Evolutionary conservation across 768 basidiomycete species (phyloP).

Genomic region (Termitomyces sp.): DNA sequence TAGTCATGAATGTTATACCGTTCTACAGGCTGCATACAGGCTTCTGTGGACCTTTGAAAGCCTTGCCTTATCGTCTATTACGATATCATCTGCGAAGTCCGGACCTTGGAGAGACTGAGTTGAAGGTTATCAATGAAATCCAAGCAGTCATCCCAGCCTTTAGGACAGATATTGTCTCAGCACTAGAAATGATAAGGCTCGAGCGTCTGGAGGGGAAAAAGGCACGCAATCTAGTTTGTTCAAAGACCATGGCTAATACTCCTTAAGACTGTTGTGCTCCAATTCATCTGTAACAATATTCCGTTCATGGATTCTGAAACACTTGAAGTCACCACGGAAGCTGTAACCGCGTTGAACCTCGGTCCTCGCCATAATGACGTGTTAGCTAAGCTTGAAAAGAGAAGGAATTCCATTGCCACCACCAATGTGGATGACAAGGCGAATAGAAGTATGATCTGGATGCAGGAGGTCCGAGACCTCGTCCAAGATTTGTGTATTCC

Average conservation of each 20-base stretch:
- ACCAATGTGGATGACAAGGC: neutral
- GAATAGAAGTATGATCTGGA: slow-evolving; percentile 22
- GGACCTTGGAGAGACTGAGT: slow-evolving; percentile 32
- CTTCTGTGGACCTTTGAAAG: slow-evolving; percentile 26
- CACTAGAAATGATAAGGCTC: slow-evolving; percentile 32
- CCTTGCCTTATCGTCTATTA: slow-evolving; percentile 33
- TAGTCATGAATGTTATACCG: slow-evolving; percentile 28
- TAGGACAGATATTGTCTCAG: slow-evolving; percentile 27
- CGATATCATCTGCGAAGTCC: slow-evolving; percentile 36
- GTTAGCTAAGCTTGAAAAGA: slow-evolving; percentile 9
- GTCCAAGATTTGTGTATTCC: slow-evolving; percentile 38
- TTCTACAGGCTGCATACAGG: slow-evolving; percentile 21
- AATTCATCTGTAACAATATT: slow-evolving; percentile 22
- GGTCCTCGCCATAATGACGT: slow-evolving; percentile 15
- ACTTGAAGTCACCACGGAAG: slow-evolving; percentile 15
- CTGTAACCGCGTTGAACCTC: slow-evolving; percentile 12
- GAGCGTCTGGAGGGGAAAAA: slow-evolving; percentile 31
- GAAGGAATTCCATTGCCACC: neutral
- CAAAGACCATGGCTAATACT: neutral
- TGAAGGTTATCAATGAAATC: slow-evolving; percentile 15
- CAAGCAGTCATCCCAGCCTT: slow-evolving; percentile 16
- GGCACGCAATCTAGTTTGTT: slow-evolving; percentile 14
- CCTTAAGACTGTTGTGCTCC: slow-evolving; percentile 21
- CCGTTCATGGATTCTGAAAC: slow-evolving; percentile 16
- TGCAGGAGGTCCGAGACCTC: slow-evolving; percentile 23